phyloP scores from a whole-genome alignment of 2,329 filamentous ascomycete genomes.

The Penicillium sp. region DNA sequence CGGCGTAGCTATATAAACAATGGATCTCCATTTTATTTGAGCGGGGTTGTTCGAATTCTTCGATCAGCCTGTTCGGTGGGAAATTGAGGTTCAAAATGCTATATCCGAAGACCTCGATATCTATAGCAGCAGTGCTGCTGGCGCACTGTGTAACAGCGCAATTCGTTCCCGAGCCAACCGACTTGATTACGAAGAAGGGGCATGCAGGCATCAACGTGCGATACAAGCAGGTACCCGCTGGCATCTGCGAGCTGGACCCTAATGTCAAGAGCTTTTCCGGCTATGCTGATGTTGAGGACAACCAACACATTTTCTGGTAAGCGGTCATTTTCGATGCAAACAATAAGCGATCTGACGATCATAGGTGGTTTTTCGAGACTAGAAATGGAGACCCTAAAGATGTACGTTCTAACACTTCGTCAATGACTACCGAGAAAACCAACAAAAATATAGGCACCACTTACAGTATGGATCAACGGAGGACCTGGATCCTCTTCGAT shows the following conservation, averaged over 20 bases:
- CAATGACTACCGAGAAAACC: not conserved
- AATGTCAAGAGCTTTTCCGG: conserved; percentile 22
- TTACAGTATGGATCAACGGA: conserved; percentile 27
- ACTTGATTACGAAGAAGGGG: conserved; percentile 16
- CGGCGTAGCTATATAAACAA: not conserved
- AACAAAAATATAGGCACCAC: conserved; percentile 6
- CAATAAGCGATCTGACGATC: not conserved
- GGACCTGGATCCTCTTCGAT: conserved; percentile 30
- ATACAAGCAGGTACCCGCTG: conserved; percentile 18
- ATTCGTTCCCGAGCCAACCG: conserved; percentile 14
- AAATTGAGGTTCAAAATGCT: not conserved
- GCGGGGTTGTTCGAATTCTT: not conserved
- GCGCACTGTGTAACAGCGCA: conserved; percentile 9
- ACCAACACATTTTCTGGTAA: conserved; percentile 23
- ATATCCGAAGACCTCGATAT: not conserved
- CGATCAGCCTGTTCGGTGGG: not conserved
- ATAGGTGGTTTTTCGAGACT: conserved; percentile 19
- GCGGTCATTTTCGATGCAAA: not conserved
- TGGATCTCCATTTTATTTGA: not conserved
- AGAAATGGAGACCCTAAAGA: conserved; percentile 14
- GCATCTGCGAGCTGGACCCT: conserved; percentile 20
- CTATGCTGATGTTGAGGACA: conserved; percentile 19
- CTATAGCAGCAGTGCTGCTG: conserved; percentile 4
- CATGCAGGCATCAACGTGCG: conserved; percentile 16
- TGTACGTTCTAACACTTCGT: not conserved